phyloP scores from a whole-genome alignment of 495 filamentous ascomycete species.

The Aspergillus affinis region DNA sequence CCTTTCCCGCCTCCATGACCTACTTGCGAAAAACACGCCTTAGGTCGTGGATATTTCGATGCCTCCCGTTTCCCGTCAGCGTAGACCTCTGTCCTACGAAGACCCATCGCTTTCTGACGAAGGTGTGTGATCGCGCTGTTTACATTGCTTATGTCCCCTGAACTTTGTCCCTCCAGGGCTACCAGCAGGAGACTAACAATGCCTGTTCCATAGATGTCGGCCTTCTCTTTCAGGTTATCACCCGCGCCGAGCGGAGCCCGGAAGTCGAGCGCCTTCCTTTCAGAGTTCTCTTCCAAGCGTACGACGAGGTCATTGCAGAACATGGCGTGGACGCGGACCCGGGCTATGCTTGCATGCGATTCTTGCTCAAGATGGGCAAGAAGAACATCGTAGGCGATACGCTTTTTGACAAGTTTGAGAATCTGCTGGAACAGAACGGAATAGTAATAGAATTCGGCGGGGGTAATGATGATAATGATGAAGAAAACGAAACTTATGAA shows the following conservation, averaged over 20 bases:
- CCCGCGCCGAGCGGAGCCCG: constrained; percentile 63
- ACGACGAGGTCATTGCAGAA: constrained; percentile 67
- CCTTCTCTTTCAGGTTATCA: constrained; percentile 74
- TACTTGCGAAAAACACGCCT: constrained; percentile 50
- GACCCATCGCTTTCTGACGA: constrained; percentile 59
- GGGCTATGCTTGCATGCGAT: constrained; percentile 71
- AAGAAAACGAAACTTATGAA: constrained; percentile 27
- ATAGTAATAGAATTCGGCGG: constrained; percentile 64
- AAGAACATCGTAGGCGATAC: constrained; percentile 43
- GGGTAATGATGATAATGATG: constrained; percentile 31
- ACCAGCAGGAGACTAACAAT: not conserved
- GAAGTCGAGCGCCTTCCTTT: constrained; percentile 66
- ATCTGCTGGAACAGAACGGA: constrained; percentile 60
- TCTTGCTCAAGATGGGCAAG: constrained; percentile 79
- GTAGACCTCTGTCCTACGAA: constrained; percentile 50
- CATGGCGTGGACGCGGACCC: constrained; percentile 68
- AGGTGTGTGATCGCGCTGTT: constrained; percentile 38
- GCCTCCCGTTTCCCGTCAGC: constrained; percentile 55
- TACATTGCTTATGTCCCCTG: not conserved
- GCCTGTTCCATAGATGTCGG: constrained; percentile 61
- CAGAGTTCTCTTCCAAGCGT: constrained; percentile 76
- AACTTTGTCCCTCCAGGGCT: not conserved
- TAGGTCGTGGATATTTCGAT: constrained; percentile 57
- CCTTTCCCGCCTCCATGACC: constrained; percentile 50
- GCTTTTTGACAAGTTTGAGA: constrained; percentile 67